Conservation (phyloP, 1,284 basidiomycete genomes). For the Omphalotus olearius region DNA sequence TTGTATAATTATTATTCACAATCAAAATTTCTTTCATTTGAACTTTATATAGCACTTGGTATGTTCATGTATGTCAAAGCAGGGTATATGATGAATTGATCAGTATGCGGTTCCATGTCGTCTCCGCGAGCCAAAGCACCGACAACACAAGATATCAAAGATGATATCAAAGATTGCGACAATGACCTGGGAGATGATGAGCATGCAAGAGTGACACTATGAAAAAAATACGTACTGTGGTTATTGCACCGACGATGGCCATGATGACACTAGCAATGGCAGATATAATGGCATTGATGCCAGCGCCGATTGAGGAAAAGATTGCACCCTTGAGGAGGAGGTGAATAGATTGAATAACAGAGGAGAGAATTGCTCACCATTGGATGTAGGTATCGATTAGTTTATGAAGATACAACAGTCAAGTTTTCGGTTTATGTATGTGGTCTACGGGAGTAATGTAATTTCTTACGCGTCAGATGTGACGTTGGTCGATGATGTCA, state of each 20-base stretch:
- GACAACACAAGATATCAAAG: constrained; percentile 57
- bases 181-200: constrained; percentile 38
- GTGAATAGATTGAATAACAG: neutral
- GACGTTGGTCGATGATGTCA: no score
- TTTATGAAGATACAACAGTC: neutral
- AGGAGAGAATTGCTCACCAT: neutral
- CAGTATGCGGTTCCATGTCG: constrained; percentile 15
- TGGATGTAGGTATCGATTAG: neutral
- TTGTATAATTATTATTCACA: neutral
- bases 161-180: constrained; percentile 62
- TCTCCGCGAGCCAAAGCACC: constrained; percentile 43
- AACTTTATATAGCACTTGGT: no score
- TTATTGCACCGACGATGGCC: constrained; percentile 54
- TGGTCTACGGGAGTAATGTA: no score
- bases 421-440: no score
- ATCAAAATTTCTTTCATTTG: no score
- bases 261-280: constrained; percentile 54
- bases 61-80: no score
- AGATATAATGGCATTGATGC: constrained; percentile 51
- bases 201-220: neutral
- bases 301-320: constrained; percentile 55
- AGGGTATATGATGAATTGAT: neutral
- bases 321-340: constrained; percentile 44
- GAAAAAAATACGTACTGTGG: constrained; percentile 36
- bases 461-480: no score